Evolutionary conservation across 1,139 yeast genomes (phyloP).

Genomic region (Kluyveromyces sp.): DNA sequence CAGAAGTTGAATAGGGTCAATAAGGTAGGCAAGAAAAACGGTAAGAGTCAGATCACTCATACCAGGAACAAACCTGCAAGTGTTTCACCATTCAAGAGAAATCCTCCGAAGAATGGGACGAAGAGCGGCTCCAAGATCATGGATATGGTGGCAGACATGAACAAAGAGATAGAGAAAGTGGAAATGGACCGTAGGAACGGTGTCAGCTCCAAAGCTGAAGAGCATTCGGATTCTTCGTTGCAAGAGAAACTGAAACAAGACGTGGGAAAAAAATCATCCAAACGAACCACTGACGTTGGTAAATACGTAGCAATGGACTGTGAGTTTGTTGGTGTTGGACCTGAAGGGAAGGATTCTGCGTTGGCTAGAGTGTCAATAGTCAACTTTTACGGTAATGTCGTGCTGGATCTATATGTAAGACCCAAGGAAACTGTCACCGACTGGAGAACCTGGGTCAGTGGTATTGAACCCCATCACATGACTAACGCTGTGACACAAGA

Average conservation of each 20-base stretch:
- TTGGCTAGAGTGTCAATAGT: conserved; percentile 85
- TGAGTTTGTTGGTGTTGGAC: conserved; percentile 90
- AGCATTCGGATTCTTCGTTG: conserved; percentile 7
- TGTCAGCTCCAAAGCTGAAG: conserved; percentile 4
- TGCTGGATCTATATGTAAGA: conserved; percentile 66
- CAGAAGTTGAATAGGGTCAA: background rate
- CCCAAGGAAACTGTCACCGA: conserved; percentile 76
- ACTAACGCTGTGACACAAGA: conserved; percentile 55
- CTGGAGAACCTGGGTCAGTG: conserved; percentile 95
- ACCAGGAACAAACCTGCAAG: background rate
- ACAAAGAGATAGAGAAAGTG: conserved; percentile 22
- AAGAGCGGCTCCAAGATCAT: conserved; percentile 19
- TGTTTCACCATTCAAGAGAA: background rate
- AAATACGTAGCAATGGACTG: conserved; percentile 81
- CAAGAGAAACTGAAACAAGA: conserved; percentile 8
- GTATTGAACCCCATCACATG: conserved; percentile 68
- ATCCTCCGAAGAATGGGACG: background rate
- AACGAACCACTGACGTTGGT: conserved; percentile 43
- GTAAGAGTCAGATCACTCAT: background rate
- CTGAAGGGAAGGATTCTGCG: conserved; percentile 59
- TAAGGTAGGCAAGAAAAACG: background rate
- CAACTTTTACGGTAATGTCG: conserved; percentile 65
- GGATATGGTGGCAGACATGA: conserved; percentile 30
- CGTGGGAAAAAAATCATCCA: conserved; percentile 10
- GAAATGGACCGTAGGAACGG: conserved; percentile 18